Percentiles rank a stretch among this genome's conserved stretches.
Evolutionary conservation across 1,139 yeast species (phyloP).

Genomic region (Pichia sp.): DNA sequence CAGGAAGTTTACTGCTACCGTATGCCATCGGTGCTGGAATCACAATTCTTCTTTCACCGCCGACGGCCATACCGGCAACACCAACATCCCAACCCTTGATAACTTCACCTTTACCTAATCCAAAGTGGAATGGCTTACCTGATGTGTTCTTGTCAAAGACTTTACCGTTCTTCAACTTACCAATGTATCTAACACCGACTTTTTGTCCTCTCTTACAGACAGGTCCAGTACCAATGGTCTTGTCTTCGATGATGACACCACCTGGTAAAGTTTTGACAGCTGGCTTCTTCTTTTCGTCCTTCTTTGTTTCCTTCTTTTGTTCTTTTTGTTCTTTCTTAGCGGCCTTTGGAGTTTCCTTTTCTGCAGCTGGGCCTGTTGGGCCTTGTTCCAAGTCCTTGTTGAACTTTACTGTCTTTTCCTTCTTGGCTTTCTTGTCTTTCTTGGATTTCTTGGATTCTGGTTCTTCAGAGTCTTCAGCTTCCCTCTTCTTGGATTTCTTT

Average conservation of each 20-base stretch:
- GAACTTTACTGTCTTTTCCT: conserved; percentile 73
- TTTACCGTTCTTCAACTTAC: conserved; percentile 93
- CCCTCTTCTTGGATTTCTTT: conserved; percentile 35
- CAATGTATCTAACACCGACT: conserved; percentile 96
- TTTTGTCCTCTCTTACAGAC: conserved; percentile 83
- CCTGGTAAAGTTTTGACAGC: conserved; percentile 82
- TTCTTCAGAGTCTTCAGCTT: conserved; percentile 40
- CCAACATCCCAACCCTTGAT: conserved; percentile 98
- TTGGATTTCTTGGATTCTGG: conserved; percentile 31
- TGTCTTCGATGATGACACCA: conserved; percentile 91
- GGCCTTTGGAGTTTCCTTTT: conserved; percentile 34
- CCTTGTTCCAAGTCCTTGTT: conserved; percentile 90
- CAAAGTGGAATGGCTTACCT: conserved; percentile 92
- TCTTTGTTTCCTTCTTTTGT: conserved; percentile 28
- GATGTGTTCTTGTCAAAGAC: conserved; percentile 95
- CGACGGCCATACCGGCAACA: conserved; percentile 97
- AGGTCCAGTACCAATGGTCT: conserved; percentile 83
- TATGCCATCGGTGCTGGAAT: conserved; percentile 96
- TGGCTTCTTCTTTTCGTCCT: conserved; percentile 41
- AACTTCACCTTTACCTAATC: conserved; percentile 95
- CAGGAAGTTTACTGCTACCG: conserved; percentile 91
- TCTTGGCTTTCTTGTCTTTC: conserved; percentile 37
- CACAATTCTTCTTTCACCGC: conserved; percentile 97
- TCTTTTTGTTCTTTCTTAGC: conserved; percentile 26
- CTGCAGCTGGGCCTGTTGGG: conserved; percentile 54